These are phyloP conservation scores for Symmetrospora coprosmae DNA, from an alignment of 768 basidiomycete genomes.

Conservation along the genomic window DNA sequence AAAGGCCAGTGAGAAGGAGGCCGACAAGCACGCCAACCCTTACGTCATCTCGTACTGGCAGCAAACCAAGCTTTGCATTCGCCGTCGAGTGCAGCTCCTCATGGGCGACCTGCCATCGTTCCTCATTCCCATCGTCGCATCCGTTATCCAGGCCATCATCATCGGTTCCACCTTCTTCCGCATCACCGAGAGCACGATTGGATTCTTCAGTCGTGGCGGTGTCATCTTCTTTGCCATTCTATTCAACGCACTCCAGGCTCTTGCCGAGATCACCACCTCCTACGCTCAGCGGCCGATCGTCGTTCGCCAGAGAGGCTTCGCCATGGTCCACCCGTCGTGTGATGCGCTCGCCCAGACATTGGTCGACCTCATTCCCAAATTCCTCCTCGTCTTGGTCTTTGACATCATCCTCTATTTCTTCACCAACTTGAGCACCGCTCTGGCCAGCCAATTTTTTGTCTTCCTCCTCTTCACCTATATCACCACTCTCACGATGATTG, in stretches of 20 bases:
- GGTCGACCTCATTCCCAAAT: constrained; percentile 27
- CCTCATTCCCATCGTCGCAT: constrained; percentile 32
- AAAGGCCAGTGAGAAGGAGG: constrained; percentile 3
- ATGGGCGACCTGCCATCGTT: constrained; percentile 39
- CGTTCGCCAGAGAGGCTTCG: constrained; percentile 38
- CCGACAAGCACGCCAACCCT: constrained; percentile 25
- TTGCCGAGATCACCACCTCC: constrained; percentile 23
- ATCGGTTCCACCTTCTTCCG: constrained; percentile 56
- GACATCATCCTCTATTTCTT: constrained; percentile 30
- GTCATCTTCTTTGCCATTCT: constrained; percentile 56
- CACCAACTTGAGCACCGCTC: constrained; percentile 6
- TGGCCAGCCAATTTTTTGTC: constrained; percentile 34
- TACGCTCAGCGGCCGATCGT: constrained; percentile 31
- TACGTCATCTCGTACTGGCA: constrained; percentile 43
- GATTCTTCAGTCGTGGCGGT: constrained; percentile 63
- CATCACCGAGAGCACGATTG: constrained; percentile 46
- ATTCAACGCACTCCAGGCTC: constrained; percentile 40
- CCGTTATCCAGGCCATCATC: constrained; percentile 42
- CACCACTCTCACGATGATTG: constrained; percentile 23
- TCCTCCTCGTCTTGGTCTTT: constrained; percentile 23
- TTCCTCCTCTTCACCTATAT: constrained; percentile 28
- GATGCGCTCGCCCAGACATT: constrained; percentile 38
- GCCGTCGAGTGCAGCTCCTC: constrained; percentile 43
- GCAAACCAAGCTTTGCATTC: constrained; percentile 43
- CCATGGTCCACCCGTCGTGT: constrained; percentile 41